These are phyloP conservation scores for Geotrichum histeridarum DNA, from an alignment of 1,139 yeast species.

Conservation along the genomic window DNA sequence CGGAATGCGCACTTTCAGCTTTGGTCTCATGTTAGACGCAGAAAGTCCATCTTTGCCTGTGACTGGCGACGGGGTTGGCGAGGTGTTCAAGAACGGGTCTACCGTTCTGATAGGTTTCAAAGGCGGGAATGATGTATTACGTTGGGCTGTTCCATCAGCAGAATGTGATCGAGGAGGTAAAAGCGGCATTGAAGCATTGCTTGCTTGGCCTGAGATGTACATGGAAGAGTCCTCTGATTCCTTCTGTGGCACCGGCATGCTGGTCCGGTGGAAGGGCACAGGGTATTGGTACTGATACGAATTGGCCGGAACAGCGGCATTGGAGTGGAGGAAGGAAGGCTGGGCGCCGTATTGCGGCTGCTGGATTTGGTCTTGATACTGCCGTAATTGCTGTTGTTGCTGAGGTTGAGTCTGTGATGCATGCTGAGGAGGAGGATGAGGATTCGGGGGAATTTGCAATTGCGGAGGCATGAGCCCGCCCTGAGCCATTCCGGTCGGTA, in stretches of 20 bases:
- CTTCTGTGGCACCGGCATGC: neutral
- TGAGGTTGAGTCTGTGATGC: constrained; percentile 13
- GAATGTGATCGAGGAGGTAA: constrained; percentile 13
- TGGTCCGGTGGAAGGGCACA: neutral
- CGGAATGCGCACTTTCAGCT: constrained; percentile 41
- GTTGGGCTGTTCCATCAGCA: constrained; percentile 10
- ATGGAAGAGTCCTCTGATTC: neutral
- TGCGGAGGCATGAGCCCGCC: neutral
- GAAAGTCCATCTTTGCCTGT: constrained; percentile 9
- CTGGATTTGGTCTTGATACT: constrained; percentile 5
- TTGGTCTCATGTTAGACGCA: constrained; percentile 32
- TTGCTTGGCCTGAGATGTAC: neutral
- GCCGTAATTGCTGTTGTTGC: constrained; percentile 13
- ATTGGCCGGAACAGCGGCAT: neutral
- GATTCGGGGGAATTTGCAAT: neutral
- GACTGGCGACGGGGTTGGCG: constrained; percentile 14
- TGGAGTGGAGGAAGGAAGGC: neutral
- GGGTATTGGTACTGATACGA: neutral
- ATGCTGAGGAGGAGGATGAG: neutral
- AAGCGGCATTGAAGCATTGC: constrained; percentile 2
- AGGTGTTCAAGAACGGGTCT: constrained; percentile 7
- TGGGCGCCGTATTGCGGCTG: constrained; percentile 6
- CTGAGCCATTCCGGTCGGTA: neutral
- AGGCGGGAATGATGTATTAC: constrained; percentile 6
- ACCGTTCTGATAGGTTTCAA: constrained; percentile 9